phyloP scores from a whole-genome alignment of 139 green algal species.

The Picochlorum costavermella region DNA sequence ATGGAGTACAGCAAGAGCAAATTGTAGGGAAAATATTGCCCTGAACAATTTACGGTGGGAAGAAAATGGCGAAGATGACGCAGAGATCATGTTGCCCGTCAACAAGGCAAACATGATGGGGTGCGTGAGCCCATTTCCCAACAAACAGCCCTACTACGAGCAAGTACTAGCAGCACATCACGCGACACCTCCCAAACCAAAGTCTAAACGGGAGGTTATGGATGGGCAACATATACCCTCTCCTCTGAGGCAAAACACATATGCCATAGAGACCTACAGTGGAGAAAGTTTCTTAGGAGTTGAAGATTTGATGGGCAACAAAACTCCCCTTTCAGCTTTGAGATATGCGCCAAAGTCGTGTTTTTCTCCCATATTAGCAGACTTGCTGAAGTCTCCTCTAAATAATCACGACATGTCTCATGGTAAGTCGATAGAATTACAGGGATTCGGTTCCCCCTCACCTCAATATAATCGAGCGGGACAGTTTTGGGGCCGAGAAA shows the following conservation, averaged over 20 bases:
- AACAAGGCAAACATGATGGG: no score
- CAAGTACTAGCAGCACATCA: no score
- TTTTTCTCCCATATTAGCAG: not conserved
- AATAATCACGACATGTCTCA: not conserved
- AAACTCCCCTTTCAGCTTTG: not conserved
- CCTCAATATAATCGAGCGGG: not conserved
- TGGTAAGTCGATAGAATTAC: not conserved
- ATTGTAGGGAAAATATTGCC: no score
- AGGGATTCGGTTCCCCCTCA: not conserved
- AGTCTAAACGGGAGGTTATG: not conserved
- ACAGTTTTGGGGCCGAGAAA: not conserved
- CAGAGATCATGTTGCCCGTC: no score
- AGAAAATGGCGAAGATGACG: no score
- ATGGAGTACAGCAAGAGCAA: no score
- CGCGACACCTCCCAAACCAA: not conserved
- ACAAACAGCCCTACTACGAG: no score
- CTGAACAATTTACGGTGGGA: no score
- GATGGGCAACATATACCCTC: not conserved
- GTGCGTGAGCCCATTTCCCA: no score
- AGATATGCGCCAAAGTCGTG: not conserved
- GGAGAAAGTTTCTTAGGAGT: no score
- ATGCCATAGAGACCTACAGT: no score
- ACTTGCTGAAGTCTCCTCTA: not conserved
- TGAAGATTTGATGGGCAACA: not conserved
- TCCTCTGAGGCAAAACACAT: no score